phyloP scores from a whole-genome alignment of 805 yeast genomes.

The Blastobotrys robertii region DNA sequence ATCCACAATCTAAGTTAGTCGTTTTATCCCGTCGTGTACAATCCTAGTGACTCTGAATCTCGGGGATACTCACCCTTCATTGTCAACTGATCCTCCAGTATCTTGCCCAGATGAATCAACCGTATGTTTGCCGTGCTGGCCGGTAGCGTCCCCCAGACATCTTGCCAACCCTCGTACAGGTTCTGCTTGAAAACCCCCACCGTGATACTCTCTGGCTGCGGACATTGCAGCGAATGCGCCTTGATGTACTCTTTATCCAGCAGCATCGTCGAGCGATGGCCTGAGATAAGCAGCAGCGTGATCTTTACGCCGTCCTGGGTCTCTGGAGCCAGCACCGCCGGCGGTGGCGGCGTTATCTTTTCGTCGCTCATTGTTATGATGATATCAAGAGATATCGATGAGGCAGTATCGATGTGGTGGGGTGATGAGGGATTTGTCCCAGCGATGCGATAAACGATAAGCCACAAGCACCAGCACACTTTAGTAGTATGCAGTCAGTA shows the following conservation, averaged over 20 bases:
- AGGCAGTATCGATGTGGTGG: too few species aligned
- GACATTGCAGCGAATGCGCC: constrained; percentile 10
- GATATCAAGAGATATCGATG: too few species aligned
- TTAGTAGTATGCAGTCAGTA: too few species aligned
- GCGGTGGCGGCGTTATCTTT: neutral
- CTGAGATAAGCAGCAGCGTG: constrained; percentile 18
- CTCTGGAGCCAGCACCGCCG: neutral
- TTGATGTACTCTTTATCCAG: constrained; percentile 14
- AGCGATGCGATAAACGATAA: too few species aligned
- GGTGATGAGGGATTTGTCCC: too few species aligned
- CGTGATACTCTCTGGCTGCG: constrained; percentile 11
- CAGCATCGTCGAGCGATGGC: constrained; percentile 13
- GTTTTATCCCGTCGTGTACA: too few species aligned
- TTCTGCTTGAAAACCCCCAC: constrained; percentile 16
- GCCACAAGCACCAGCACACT: too few species aligned
- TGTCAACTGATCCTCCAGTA: constrained; percentile 18
- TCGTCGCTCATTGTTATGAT: neutral
- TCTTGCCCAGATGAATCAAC: constrained; percentile 26
- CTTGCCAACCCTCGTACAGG: constrained; percentile 17
- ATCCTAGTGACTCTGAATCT: too few species aligned
- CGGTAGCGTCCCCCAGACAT: constrained; percentile 19
- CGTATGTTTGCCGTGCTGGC: constrained; percentile 15
- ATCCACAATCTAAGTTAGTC: constrained; percentile 10
- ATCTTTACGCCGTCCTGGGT: constrained; percentile 6
- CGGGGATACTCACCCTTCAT: too few species aligned